These are phyloP conservation scores for Silene latifolia DNA, from an alignment of 148 eudicot genomes.

Conservation along the genomic window DNA sequence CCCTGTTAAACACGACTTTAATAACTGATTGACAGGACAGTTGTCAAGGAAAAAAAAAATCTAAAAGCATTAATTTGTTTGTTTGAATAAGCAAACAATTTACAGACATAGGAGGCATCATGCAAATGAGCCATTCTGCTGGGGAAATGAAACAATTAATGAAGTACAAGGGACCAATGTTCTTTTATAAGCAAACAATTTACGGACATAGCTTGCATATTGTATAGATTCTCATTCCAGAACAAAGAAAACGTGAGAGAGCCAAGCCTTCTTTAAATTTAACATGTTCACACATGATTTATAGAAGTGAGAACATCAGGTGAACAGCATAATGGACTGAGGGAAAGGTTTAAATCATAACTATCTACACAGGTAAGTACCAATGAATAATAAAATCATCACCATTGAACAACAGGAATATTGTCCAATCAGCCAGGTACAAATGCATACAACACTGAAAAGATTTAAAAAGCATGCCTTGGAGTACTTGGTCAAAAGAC, in stretches of 20 bases:
- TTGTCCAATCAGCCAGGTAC: not conserved
- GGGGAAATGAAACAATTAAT: not conserved
- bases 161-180: not conserved
- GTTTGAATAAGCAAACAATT: not conserved
- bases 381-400: not conserved
- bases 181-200: no score
- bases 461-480: no score
- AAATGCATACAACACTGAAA: not conserved
- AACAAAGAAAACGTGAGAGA: no score
- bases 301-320: not conserved
- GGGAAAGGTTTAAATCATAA: not conserved
- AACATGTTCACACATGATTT: not conserved
- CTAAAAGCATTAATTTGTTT: not conserved
- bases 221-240: no score
- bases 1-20: constrained; percentile 49
- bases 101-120: not conserved
- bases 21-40: not conserved
- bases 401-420: not conserved
- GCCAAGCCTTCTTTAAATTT: no score
- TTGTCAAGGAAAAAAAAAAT: not conserved
- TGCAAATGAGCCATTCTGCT: not conserved
- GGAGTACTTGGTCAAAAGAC: no score
- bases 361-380: not conserved
- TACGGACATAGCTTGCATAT: not conserved
- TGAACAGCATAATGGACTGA: not conserved